Conservation (phyloP, 2,329 filamentous ascomycete genomes). For the Capronia americana region DNA sequence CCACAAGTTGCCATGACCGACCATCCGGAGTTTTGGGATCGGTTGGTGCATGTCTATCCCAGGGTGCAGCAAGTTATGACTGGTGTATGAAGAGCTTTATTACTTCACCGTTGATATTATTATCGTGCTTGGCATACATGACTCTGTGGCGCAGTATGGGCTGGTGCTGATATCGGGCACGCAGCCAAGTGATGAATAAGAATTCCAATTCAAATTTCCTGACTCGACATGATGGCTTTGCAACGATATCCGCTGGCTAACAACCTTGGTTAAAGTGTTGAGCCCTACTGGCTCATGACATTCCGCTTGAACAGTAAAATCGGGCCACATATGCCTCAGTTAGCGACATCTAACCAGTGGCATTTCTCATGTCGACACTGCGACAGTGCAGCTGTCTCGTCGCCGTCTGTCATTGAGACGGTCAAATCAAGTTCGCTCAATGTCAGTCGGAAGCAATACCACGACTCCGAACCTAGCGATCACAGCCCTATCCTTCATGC, state of each 20-base stretch:
- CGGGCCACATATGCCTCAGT: background rate
- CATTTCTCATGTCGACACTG: background rate
- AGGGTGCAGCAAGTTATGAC: slow-evolving; percentile 71
- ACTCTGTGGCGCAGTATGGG: background rate
- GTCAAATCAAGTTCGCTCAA: background rate
- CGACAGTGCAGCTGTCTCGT: background rate
- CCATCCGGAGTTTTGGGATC: slow-evolving; percentile 79
- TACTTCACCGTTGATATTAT: background rate
- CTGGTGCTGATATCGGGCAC: background rate
- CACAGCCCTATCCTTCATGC: background rate
- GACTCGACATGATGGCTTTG: background rate
- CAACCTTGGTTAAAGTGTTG: background rate
- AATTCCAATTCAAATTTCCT: background rate
- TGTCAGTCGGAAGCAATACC: background rate
- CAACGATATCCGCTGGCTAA: background rate
- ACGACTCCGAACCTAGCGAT: background rate
- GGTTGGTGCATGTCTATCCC: slow-evolving; percentile 82
- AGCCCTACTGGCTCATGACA: background rate
- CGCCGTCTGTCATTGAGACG: background rate
- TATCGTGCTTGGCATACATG: background rate
- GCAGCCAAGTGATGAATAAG: background rate
- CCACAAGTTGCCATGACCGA: slow-evolving; percentile 74
- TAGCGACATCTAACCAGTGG: background rate
- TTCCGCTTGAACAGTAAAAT: too few species aligned
- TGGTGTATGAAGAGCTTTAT: background rate